Conservation (phyloP, 2,329 filamentous ascomycete genomes). For the Alternaria sp. region DNA sequence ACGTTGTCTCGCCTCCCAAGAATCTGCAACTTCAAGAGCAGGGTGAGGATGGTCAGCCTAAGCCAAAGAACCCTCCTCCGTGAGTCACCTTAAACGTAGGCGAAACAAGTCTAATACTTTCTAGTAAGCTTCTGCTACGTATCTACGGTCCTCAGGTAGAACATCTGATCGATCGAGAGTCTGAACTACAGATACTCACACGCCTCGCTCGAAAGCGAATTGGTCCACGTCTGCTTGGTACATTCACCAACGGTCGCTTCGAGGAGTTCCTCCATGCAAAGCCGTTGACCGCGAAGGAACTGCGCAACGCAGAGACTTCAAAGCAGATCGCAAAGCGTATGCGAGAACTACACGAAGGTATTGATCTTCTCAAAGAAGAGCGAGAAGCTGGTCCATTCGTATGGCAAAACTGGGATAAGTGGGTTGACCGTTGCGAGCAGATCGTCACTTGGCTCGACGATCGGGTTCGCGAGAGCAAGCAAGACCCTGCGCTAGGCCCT, state of each 20-base stretch:
- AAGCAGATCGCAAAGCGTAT: constrained; percentile 96
- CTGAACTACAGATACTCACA: constrained; percentile 83
- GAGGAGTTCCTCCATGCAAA: constrained; percentile 91
- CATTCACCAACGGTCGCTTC: constrained; percentile 92
- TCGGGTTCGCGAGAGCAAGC: constrained; percentile 58
- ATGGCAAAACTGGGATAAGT: constrained; percentile 94
- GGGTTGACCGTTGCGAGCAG: constrained; percentile 73
- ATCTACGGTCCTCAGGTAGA: constrained; percentile 96
- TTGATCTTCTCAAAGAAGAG: constrained; percentile 83
- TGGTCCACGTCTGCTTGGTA: constrained; percentile 86
- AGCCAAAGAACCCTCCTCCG: constrained; percentile 58
- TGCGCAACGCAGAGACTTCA: constrained; percentile 82
- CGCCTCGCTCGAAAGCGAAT: constrained; percentile 91
- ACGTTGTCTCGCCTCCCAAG: constrained; percentile 84
- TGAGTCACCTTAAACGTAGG: constrained; percentile 47
- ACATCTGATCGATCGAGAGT: constrained; percentile 91
- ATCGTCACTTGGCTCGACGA: constrained; percentile 65
- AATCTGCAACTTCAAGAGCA: constrained; percentile 58
- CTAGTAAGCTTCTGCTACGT: constrained; percentile 80
- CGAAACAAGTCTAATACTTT: constrained; percentile 14
- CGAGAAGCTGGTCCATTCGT: constrained; percentile 79
- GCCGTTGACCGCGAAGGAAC: constrained; percentile 75
- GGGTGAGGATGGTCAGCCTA: constrained; percentile 42
- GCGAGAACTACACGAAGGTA: constrained; percentile 92
- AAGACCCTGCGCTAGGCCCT: constrained; percentile 45